These are phyloP conservation scores for Eucalyptus pumila DNA, from an alignment of 345 rosid species.

Conservation along the genomic window DNA sequence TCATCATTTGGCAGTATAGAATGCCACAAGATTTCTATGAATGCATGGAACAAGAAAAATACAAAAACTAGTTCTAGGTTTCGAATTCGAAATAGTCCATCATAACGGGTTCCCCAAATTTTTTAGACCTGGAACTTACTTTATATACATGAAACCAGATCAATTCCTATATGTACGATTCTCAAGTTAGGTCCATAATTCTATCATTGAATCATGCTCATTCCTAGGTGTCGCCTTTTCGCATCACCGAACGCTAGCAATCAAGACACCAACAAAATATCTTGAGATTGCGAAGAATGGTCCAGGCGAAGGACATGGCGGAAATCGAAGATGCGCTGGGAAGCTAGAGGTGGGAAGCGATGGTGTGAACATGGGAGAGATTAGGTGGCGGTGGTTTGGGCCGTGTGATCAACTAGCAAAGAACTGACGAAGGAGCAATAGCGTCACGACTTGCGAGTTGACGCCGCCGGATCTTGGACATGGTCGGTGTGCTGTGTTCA, in stretches of 20 bases:
- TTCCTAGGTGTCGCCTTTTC: not conserved
- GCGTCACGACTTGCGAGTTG: not conserved
- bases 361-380: not conserved
- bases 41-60: too few relatives aligned
- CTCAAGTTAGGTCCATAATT: too few relatives aligned
- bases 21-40: too few relatives aligned
- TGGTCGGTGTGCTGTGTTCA: not conserved
- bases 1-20: too few relatives aligned
- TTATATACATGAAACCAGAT: accelerated
- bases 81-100: too few relatives aligned
- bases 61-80: too few relatives aligned
- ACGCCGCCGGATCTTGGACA: not conserved
- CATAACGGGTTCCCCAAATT: accelerated
- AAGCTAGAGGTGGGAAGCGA: not conserved
- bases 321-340: not conserved
- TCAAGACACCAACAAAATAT: not conserved
- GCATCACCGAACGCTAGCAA: not conserved
- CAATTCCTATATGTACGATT: too few relatives aligned
- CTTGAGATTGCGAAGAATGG: not conserved
- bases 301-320: not conserved
- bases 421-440: not conserved
- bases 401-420: too few relatives aligned
- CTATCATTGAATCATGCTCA: too few relatives aligned
- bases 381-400: not conserved
- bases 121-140: accelerated